Percentiles rank a stretch among this genome's conserved stretches.
Evolutionary conservation across 176 grass and related monocot species (phyloP).

Genomic region (Oryza australiensis): DNA sequence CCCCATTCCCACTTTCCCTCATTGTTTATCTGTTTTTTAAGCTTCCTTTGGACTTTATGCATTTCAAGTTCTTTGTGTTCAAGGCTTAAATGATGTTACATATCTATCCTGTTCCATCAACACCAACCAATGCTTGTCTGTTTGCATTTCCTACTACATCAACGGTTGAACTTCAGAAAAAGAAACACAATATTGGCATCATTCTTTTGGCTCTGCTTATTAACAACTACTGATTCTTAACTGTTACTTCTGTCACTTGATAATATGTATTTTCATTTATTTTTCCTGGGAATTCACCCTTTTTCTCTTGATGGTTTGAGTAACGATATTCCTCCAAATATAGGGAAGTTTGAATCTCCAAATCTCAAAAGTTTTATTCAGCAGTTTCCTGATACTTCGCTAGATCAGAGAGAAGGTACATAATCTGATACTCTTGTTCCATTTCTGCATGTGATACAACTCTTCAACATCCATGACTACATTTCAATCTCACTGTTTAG

Average conservation of each 20-base stretch:
- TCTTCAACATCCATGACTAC: constrained; percentile 5
- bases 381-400: constrained; percentile 47
- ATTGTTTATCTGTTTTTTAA: not conserved
- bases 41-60: not conserved
- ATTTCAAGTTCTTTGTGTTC: not conserved
- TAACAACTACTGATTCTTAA: not conserved
- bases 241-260: not conserved
- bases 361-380: constrained; percentile 72
- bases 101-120: constrained; percentile 7
- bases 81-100: not conserved
- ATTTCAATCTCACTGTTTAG: constrained; percentile 28
- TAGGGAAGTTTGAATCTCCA: constrained; percentile 61
- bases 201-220: not conserved
- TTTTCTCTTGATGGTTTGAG: not conserved
- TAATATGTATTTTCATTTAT: not conserved
- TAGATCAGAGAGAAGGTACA: constrained; percentile 43
- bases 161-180: not conserved
- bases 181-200: not conserved
- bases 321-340: constrained; percentile 19
- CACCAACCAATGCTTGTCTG: not conserved
- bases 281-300: constrained; percentile 2
- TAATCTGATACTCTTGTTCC: not conserved
- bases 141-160: not conserved
- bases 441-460: not conserved
- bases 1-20: not conserved